Evolutionary conservation across 306 rosid species (phyloP).

Genomic region (Dalbergia cultrata): DNA sequence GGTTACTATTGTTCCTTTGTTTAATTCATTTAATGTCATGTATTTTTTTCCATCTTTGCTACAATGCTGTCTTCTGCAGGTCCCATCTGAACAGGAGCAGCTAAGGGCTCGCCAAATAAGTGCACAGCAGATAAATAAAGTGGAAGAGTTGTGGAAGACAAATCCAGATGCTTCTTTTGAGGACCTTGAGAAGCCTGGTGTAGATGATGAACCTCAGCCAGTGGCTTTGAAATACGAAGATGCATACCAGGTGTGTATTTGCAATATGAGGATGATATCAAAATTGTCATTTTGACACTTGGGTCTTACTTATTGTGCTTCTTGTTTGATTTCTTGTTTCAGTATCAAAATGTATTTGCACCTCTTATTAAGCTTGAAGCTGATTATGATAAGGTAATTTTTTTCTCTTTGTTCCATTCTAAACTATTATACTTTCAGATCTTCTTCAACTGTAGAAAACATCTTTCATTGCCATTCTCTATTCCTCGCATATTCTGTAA

Average conservation of each 20-base stretch:
- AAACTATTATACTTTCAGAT: neutral
- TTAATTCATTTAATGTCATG: constrained; percentile 11
- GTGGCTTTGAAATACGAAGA: constrained; percentile 96
- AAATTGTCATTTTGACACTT: constrained; percentile 20
- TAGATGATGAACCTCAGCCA: constrained; percentile 98
- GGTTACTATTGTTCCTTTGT: constrained; percentile 60
- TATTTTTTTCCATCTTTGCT: constrained; percentile 18
- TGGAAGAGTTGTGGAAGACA: constrained; percentile 98
- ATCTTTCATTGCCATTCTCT: constrained; percentile 10
- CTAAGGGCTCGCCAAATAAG: constrained; percentile 99
- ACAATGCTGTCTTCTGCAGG: constrained; percentile 62
- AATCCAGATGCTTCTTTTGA: constrained; percentile 99
- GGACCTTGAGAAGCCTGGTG: constrained; percentile 99
- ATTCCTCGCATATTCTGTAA: constrained; percentile 29
- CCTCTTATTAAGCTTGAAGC: constrained; percentile 99
- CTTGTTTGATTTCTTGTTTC: constrained; percentile 47
- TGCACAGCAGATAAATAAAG: constrained; percentile 99
- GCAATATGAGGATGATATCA: constrained; percentile 17
- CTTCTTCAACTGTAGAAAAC: neutral
- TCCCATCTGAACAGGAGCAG: constrained; percentile 99
- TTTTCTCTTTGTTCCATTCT: neutral
- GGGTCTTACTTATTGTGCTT: constrained; percentile 42
- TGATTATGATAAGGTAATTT: constrained; percentile 92
- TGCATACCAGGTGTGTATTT: constrained; percentile 88
- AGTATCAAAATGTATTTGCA: constrained; percentile 99